Evolutionary conservation across 2,329 filamentous ascomycete species (phyloP), one percentile per base, ranked within the genome.

Genomic region (Xylariaceae sp.): DNA sequence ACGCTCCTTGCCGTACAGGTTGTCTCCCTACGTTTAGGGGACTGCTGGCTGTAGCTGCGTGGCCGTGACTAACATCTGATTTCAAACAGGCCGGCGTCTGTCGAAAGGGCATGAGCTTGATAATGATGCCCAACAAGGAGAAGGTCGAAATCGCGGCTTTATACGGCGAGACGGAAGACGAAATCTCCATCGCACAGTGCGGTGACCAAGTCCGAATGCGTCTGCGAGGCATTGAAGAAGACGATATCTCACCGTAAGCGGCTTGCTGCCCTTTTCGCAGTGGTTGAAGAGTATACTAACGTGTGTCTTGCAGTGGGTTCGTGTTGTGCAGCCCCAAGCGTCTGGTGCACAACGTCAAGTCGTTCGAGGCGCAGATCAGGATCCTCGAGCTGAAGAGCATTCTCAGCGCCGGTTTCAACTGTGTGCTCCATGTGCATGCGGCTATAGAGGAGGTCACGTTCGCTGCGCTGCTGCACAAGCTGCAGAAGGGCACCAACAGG

Each of bases 401-500:
- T 59, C 74, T 98, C 27, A 86, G 85, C 7, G 88, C 90, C 14
- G 92, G 92, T 36, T 98, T 95, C 71, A 96, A 96, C 70, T 98
- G 92, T 59, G 94, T 98, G 28, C 72, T 98, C 52, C 92, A 98
- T 68, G 87, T 98, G 15, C 92, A 98, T 67, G 88, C 90, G 4
- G 92, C 92, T 15, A 94, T 96, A 45, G 92, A 98, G 70, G 92
- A 98, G 65, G 88, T 98, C 41, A 96, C 90, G 0, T 94, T 98
- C 58, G 76, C 81, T 1, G 77, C 83, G 3, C 74, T 98, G 36
- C 69, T 98, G 51, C 92, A 98, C 70, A 95, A 90, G 67, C 71
- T 97, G 31, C 89, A 98, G 64, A 95, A 95, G 67, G 90, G 89
- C 36, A 98, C 92, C 3, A 81, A 81, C 55, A 77, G 92, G 55